These are phyloP conservation scores for Stachybotrys elegans DNA, from an alignment of 2,329 filamentous ascomycete species.

Conservation along the genomic window DNA sequence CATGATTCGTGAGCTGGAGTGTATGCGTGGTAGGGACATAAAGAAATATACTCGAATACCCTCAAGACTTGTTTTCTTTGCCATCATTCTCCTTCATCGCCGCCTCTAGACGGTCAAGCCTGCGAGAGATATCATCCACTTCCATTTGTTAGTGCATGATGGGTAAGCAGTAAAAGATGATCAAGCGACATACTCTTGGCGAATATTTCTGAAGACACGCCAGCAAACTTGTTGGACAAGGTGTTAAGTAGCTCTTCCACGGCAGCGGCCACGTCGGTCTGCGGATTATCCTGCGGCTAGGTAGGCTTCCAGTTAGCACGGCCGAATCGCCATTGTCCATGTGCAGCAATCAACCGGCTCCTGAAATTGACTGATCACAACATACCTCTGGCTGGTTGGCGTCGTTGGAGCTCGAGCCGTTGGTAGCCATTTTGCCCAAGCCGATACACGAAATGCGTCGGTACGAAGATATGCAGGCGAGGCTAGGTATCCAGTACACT, in stretches of 20 bases:
- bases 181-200: slow-evolving; percentile 74
- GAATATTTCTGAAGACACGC: slow-evolving; percentile 80
- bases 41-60: too few species aligned
- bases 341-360: not conserved
- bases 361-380: slow-evolving; percentile 3
- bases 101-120: slow-evolving; percentile 77
- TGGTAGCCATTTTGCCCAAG: slow-evolving; percentile 29
- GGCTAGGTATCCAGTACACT: too few species aligned
- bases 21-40: too few species aligned
- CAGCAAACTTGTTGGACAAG: slow-evolving; percentile 78
- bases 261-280: slow-evolving; percentile 66
- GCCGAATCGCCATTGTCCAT: too few species aligned
- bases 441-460: too few species aligned
- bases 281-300: slow-evolving; percentile 40
- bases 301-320: too few species aligned
- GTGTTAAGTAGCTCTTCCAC: slow-evolving; percentile 85
- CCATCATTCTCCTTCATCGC: slow-evolving; percentile 57
- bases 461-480: too few species aligned
- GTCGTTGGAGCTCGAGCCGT: slow-evolving; percentile 25
- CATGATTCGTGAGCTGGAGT: too few species aligned
- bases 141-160: too few species aligned
- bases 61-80: slow-evolving; percentile 31
- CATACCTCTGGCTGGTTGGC: slow-evolving; percentile 30
- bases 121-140: slow-evolving; percentile 94
- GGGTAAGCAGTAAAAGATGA: not conserved